A percentile compares a stretch with the other conserved stretches of the same genome.
Evolutionary conservation across 23 red algal species (phyloP).

Genomic region (Pyropia haitanensis): DNA sequence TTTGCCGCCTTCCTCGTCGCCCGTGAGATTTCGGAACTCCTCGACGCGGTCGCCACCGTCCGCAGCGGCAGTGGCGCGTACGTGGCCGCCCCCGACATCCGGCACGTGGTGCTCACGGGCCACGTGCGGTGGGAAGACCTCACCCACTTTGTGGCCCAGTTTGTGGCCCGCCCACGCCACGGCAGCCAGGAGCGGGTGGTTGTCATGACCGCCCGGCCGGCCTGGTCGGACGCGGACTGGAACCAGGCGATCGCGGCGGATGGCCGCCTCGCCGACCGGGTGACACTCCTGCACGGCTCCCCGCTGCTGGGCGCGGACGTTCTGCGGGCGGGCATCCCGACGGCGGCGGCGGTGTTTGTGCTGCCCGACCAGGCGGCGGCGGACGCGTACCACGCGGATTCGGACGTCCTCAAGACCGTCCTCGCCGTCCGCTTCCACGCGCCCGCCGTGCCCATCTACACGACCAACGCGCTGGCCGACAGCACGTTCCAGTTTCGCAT

Average conservation of each 20-base stretch:
- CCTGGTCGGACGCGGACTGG: slow-evolving; percentile 63
- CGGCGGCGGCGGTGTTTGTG: slow-evolving; percentile 60
- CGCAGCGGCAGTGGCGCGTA: slow-evolving; percentile 46
- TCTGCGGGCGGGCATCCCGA: slow-evolving; percentile 24
- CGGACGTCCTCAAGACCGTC: slow-evolving; percentile 57
- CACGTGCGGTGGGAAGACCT: slow-evolving; percentile 68
- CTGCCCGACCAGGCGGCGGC: slow-evolving; percentile 31
- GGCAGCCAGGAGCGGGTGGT: slow-evolving; percentile 26
- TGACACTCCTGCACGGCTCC: slow-evolving; percentile 59
- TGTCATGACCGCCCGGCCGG: slow-evolving; percentile 32
- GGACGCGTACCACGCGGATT: slow-evolving; percentile 59
- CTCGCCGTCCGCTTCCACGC: slow-evolving; percentile 60
- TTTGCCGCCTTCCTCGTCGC: slow-evolving; percentile 70
- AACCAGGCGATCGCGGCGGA: slow-evolving; percentile 35
- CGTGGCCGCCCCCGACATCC: slow-evolving; percentile 27
- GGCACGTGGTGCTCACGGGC: slow-evolving; percentile 63
- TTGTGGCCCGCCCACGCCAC: slow-evolving; percentile 11
- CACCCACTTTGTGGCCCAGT: slow-evolving; percentile 63
- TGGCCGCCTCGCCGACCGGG: slow-evolving; percentile 38
- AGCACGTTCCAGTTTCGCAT: slow-evolving; percentile 69
- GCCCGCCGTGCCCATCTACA: slow-evolving; percentile 58
- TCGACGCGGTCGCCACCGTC: slow-evolving; percentile 54
- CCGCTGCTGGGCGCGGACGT: slow-evolving; percentile 41
- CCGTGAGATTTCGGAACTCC: slow-evolving; percentile 48
- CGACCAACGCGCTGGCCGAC: slow-evolving; percentile 46